phyloP scores from a whole-genome alignment of 208 protist species.

The Leishmania gerbilli region DNA sequence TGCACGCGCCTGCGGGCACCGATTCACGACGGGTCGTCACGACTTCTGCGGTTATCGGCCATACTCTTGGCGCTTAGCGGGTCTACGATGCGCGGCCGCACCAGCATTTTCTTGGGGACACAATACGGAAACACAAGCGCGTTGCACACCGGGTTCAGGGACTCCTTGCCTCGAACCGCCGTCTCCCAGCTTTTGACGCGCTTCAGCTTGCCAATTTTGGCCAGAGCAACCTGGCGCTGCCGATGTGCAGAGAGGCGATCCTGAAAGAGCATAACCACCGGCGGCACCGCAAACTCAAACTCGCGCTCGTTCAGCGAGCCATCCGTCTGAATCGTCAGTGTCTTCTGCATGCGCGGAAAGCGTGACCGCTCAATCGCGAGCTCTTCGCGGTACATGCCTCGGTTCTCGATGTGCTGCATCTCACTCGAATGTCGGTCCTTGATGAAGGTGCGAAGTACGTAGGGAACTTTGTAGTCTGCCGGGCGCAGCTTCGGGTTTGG shows the following conservation, averaged over 20 bases:
- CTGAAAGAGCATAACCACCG: constrained; percentile 81
- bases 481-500: constrained; percentile 67
- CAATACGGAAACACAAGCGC: constrained; percentile 87
- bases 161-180: constrained; percentile 38
- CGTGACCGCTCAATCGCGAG: constrained; percentile 83
- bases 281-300: constrained; percentile 88
- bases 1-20: neutral
- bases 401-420: constrained; percentile 90
- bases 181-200: constrained; percentile 77
- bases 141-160: constrained; percentile 78
- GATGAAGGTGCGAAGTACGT: constrained; percentile 84
- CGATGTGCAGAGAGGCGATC: constrained; percentile 80
- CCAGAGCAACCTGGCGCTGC: constrained; percentile 81
- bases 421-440: constrained; percentile 86
- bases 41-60: constrained; percentile 21
- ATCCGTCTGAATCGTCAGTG: constrained; percentile 84
- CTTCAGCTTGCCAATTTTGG: constrained; percentile 80
- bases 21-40: constrained; percentile 3
- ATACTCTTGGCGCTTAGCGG: constrained; percentile 62
- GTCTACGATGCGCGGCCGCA: constrained; percentile 57
- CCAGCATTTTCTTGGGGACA: constrained; percentile 74
- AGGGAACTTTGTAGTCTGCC: constrained; percentile 85
- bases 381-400: constrained; percentile 91
- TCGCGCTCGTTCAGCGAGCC: constrained; percentile 87
- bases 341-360: constrained; percentile 83